Evolutionary conservation across 23 red algal genomes (phyloP).

Genomic region (Gracilariopsis chorda): DNA sequence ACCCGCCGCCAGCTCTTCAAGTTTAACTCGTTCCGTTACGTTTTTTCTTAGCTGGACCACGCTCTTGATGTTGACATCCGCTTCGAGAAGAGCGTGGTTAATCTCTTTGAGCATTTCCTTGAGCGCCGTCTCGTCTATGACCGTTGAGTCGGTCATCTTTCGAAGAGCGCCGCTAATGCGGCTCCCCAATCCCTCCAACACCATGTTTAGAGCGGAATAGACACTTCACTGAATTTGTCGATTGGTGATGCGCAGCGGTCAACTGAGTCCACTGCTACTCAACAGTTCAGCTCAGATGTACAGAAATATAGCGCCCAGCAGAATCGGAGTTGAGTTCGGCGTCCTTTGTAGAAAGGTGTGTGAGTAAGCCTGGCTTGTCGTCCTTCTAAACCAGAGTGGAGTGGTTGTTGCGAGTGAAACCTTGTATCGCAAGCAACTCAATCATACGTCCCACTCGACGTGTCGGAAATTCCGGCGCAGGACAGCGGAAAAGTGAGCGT

Average conservation of each 20-base stretch:
- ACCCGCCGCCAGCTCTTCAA: constrained; percentile 87
- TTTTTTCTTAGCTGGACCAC: constrained; percentile 76
- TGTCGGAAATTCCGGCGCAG: too few species aligned
- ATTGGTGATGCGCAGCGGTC: not conserved
- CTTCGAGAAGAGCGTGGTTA: constrained; percentile 85
- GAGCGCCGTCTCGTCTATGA: constrained; percentile 88
- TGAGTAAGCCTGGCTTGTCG: too few species aligned
- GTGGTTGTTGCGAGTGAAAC: too few species aligned
- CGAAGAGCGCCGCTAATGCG: constrained; percentile 91
- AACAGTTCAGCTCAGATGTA: too few species aligned
- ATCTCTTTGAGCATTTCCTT: constrained; percentile 94
- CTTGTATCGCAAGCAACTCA: too few species aligned
- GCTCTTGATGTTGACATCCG: constrained; percentile 92
- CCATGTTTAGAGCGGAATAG: constrained; percentile 46
- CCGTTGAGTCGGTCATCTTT: constrained; percentile 83
- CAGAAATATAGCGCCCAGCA: too few species aligned
- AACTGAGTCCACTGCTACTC: too few species aligned
- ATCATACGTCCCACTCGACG: too few species aligned
- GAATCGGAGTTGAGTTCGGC: too few species aligned
- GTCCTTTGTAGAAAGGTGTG: too few species aligned
- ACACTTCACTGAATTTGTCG: not conserved
- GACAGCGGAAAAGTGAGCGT: too few species aligned
- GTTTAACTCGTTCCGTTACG: constrained; percentile 77
- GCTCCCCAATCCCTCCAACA: constrained; percentile 84
- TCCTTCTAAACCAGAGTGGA: too few species aligned